Percentiles rank a stretch among this genome's conserved stretches.
Evolutionary conservation across 345 rosid species (phyloP).

Genomic region (Moricandia arvensis): DNA sequence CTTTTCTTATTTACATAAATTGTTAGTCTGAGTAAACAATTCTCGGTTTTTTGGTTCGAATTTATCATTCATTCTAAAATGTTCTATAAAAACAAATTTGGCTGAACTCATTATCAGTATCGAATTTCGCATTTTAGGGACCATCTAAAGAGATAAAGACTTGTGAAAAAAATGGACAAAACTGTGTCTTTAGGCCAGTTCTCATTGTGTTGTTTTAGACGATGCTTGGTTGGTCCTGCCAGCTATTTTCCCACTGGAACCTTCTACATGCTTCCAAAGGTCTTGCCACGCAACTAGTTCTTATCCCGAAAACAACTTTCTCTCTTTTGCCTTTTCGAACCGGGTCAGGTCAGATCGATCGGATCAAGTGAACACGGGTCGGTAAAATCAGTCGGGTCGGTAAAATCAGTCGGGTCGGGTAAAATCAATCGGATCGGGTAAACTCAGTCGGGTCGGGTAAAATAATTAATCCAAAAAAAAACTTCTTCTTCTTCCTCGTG

Average conservation of each 20-base stretch:
- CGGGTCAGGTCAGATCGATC: neutral
- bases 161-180: neutral
- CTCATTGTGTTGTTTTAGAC: slow-evolving; percentile 10
- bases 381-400: neutral
- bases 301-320: slow-evolving; percentile 19
- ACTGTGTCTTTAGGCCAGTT: slow-evolving; percentile 3
- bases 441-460: neutral
- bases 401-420: neutral
- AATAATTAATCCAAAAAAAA: neutral
- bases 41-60: neutral
- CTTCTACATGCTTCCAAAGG: slow-evolving; percentile 25
- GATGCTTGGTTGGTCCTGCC: slow-evolving; percentile 9
- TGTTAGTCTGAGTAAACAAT: neutral
- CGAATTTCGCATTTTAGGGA: slow-evolving; percentile 6
- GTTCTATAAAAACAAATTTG: neutral
- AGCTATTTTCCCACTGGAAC: slow-evolving; percentile 22
- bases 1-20: neutral
- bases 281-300: neutral
- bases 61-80: neutral
- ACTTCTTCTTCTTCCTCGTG: neutral
- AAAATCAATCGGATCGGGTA: neutral
- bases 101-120: neutral
- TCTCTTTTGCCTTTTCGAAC: neutral
- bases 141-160: slow-evolving; percentile 25
- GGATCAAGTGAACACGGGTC: neutral